Evolutionary conservation across 2,329 filamentous ascomycete species (phyloP), one percentile per base, ranked within the genome.

Genomic region (Fusarium neocosmosporiellum): DNA sequence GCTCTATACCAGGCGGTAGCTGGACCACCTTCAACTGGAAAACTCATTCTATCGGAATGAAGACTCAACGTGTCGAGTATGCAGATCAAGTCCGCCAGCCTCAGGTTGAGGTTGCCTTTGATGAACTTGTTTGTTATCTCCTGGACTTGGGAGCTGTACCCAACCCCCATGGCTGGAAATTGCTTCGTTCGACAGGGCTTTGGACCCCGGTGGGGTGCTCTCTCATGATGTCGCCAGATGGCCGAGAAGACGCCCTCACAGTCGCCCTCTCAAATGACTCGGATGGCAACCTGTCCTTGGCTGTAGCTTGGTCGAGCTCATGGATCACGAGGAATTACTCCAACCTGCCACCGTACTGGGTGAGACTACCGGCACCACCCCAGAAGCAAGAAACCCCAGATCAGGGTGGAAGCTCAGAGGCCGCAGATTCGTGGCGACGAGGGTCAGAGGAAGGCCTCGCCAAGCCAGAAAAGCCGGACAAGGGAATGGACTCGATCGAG

Each of bases 1-100:
- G 86, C 54, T 81, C 79, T 14, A 87, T 91, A 48, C 87, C 88
- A 1, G 90, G 90, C 3, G 90, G 90, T 0, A 86, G 84, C 31
- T 92, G 90, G 90, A 91, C 90, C 0, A 87, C 87, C 0, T 91
- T 92, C 78, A 88, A 92, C 79, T 92, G 90, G 90, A 87, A 87
- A 74, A 86, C 86, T n/a, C 86, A 91, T 71, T 83, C 87, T 4
- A 90, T 91, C 27, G 90, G 90, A 2, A 82, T 88, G 63, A 90
- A 89, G 76, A 88, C 88, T 16, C 90, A 91, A 80, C 84, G 90
- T 36, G 84, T 92, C 41, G 89, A 92, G 77, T 92, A 92, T 72
- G 87, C 86, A 10, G 86, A 88, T 63, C 86, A 88, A 77, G 81
- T 88, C 9, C 82, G 86, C 9, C 86, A 88, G 77, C 86, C 86